A percentile compares a stretch with the other conserved stretches of the same genome.
Conservation (phyloP, 495 filamentous ascomycete genomes). For the Aspergillus biplanus region DNA sequence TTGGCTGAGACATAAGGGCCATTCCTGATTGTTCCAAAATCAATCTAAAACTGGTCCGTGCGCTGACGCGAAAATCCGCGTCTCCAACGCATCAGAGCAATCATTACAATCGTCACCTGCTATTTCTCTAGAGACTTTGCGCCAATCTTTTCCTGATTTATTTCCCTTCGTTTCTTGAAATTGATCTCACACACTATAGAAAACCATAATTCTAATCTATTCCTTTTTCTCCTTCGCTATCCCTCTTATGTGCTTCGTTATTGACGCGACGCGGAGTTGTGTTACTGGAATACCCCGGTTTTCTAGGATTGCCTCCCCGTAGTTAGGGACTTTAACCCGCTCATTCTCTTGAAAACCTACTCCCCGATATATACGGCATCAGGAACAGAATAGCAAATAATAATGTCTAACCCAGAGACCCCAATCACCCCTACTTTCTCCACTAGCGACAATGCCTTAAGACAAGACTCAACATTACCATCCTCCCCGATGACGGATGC, state of each 20-base stretch:
- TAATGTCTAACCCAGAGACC: constrained; percentile 43
- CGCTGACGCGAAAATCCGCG: constrained; percentile 37
- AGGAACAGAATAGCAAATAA: background rate
- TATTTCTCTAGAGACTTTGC: background rate
- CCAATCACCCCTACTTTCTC: constrained; percentile 40
- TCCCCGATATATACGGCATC: background rate
- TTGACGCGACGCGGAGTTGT: too few species aligned
- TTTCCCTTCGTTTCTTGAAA: background rate
- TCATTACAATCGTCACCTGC: constrained; percentile 4
- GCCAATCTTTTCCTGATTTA: background rate
- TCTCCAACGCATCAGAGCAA: constrained; percentile 11
- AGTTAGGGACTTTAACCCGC: background rate
- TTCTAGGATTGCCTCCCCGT: background rate
- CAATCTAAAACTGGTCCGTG: constrained; percentile 45
- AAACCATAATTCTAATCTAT: background rate
- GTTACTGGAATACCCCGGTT: background rate
- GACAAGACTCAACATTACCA: constrained; percentile 45
- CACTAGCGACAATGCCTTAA: constrained; percentile 30
- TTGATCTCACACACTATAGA: background rate
- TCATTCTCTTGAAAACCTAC: background rate
- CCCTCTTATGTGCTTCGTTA: too few species aligned
- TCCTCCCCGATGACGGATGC: constrained; percentile 44
- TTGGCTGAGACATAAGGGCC: background rate
- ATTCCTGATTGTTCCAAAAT: constrained; percentile 15
- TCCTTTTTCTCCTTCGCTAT: too few species aligned